These are phyloP conservation scores for Phytophthora uliginosa DNA, from an alignment of 352 stramenopile species.

Conservation along the genomic window DNA sequence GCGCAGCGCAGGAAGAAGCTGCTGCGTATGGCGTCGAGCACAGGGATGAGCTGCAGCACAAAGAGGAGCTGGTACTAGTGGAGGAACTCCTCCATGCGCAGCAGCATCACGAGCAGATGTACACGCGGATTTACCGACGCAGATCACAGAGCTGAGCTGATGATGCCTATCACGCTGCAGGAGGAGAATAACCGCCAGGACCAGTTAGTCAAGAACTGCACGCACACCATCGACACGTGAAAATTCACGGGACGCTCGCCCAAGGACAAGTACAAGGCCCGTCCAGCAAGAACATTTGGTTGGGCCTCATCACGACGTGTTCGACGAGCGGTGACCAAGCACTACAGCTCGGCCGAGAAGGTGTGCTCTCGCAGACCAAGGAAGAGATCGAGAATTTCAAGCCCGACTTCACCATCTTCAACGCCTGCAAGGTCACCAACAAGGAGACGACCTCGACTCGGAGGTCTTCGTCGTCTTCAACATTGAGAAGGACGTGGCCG, in stretches of 20 bases:
- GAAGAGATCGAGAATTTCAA: constrained; percentile 95
- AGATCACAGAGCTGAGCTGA: too few relatives aligned
- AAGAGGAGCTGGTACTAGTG: too few relatives aligned
- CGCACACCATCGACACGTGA: constrained; percentile 98
- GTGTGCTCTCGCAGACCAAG: constrained; percentile 86
- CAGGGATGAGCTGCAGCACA: too few relatives aligned
- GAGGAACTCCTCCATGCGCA: too few relatives aligned
- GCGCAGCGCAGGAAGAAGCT: too few relatives aligned
- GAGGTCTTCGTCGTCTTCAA: constrained; percentile 98
- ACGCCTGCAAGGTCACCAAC: constrained; percentile 97
- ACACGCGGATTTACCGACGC: too few relatives aligned
- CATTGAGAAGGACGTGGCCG: constrained; percentile 95
- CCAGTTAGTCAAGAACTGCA: constrained; percentile 91
- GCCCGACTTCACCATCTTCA: constrained; percentile 98
- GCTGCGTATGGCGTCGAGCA: too few relatives aligned
- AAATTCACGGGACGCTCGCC: too few relatives aligned
- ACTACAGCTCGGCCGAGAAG: constrained; percentile 95
- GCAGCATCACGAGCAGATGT: too few relatives aligned
- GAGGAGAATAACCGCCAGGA: constrained; percentile 96
- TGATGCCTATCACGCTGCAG: too few relatives aligned
- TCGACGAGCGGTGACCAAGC: constrained; percentile 93
- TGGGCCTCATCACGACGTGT: constrained; percentile 97
- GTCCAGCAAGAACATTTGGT: constrained; percentile 97
- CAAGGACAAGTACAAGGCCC: constrained; percentile 97
- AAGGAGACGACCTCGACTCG: constrained; percentile 95